phyloP scores from a whole-genome alignment of 2,329 filamentous ascomycete species.

The Colletotrichum lentis region DNA sequence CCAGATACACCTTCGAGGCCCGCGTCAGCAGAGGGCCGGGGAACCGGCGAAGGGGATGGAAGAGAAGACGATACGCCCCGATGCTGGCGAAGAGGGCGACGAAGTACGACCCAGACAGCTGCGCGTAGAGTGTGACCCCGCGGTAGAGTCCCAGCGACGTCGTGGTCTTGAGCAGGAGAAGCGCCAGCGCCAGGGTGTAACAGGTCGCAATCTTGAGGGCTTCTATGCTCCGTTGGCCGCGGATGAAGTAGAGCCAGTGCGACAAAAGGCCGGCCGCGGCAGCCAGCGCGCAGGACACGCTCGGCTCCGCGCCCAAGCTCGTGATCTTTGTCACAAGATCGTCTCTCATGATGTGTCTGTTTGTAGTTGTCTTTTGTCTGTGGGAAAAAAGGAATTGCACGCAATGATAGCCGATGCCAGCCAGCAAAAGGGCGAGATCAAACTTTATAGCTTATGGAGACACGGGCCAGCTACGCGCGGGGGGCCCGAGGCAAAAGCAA shows the following conservation, averaged over 20 bases:
- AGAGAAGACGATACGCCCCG: conserved; percentile 39
- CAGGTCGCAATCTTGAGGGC: conserved; percentile 1
- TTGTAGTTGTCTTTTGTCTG: neutral
- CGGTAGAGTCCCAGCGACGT: neutral
- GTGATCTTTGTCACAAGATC: neutral
- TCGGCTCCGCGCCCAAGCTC: neutral
- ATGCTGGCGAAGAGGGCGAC: conserved; percentile 42
- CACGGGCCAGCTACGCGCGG: too few species aligned
- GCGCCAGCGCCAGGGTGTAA: conserved; percentile 3
- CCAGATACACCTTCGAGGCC: conserved; percentile 37
- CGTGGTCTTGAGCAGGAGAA: conserved; percentile 14
- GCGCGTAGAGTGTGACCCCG: neutral
- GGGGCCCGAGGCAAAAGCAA: too few species aligned
- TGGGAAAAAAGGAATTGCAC: too few species aligned
- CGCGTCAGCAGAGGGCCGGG: conserved; percentile 36
- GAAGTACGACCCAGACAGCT: conserved; percentile 29
- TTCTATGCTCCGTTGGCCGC: conserved; percentile 6
- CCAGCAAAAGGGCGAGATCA: too few species aligned
- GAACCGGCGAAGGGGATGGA: conserved; percentile 38
- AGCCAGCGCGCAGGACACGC: conserved; percentile 18
- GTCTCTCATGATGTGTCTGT: neutral
- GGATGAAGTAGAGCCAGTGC: conserved; percentile 34
- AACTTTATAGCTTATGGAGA: too few species aligned
- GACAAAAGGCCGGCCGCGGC: conserved; percentile 27
- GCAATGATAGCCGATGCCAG: too few species aligned